Conservation (phyloP, 345 rosid species). For the Acer yangbiense region DNA sequence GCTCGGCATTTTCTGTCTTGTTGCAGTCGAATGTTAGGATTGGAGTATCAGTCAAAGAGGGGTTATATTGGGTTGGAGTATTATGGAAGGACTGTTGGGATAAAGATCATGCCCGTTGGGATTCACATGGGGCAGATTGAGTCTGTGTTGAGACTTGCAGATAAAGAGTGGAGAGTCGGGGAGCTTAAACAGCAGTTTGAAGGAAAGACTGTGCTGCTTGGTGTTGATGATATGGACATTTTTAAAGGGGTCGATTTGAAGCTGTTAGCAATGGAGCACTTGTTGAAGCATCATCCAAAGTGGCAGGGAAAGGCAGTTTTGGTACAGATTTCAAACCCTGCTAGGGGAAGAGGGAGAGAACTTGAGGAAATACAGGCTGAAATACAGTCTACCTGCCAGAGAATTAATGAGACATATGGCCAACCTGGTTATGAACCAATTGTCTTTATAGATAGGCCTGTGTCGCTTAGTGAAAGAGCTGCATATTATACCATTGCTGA, state of each 20-base stretch:
- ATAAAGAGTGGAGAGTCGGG: conserved; percentile 67
- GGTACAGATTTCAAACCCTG: conserved; percentile 74
- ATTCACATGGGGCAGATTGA: conserved; percentile 80
- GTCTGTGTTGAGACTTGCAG: conserved; percentile 63
- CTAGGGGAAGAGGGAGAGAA: conserved; percentile 69
- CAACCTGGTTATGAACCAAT: conserved; percentile 65
- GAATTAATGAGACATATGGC: conserved; percentile 66
- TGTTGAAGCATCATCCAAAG: conserved; percentile 70
- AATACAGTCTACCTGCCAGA: conserved; percentile 57
- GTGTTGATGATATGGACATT: conserved; percentile 85
- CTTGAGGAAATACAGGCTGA: conserved; percentile 68
- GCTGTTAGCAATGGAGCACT: conserved; percentile 73
- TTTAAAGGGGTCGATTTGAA: conserved; percentile 79
- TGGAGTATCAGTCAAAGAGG: conserved; percentile 76
- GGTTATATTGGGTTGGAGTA: conserved; percentile 79
- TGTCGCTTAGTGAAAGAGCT: conserved; percentile 58
- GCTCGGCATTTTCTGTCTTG: conserved; percentile 91
- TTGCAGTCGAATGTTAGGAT: conserved; percentile 72
- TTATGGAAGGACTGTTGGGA: conserved; percentile 75
- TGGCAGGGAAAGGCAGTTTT: conserved; percentile 73
- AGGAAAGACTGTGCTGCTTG: conserved; percentile 72
- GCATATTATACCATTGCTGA: conserved; percentile 74
- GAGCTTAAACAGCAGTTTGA: conserved; percentile 72
- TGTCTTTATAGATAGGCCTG: conserved; percentile 63
- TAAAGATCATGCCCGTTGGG: conserved; percentile 84